A percentile compares a stretch with the other conserved stretches of the same genome.
These are phyloP conservation scores for Tetraselmis striata DNA, from an alignment of 139 green algal species.

Conservation along the genomic window DNA sequence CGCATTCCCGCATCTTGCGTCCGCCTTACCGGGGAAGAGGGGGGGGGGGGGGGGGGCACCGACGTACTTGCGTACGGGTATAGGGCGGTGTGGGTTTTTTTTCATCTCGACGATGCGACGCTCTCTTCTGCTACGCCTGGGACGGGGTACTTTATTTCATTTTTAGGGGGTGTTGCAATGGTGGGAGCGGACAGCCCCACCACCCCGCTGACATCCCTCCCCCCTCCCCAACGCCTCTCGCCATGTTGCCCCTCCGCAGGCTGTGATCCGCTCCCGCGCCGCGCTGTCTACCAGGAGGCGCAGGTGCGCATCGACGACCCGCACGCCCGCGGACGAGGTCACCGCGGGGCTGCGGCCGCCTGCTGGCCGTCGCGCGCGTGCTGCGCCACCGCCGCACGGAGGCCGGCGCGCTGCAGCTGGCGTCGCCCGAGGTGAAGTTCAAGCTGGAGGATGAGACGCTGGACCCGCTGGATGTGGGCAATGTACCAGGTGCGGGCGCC, in stretches of 20 bases:
- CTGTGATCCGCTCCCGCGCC: constrained; percentile 35
- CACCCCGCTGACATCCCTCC: too few relatives aligned
- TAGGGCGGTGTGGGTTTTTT: not conserved
- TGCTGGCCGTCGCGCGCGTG: constrained; percentile 35
- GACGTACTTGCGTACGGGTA: not conserved
- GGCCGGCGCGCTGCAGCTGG: constrained; percentile 80
- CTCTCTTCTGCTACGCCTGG: not conserved
- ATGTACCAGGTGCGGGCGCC: constrained; percentile 75
- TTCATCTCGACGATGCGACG: not conserved
- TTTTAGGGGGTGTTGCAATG: not conserved
- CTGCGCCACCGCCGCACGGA: constrained; percentile 56
- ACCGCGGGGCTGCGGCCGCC: constrained; percentile 25
- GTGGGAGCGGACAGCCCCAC: too few relatives aligned
- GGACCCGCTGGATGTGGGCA: constrained; percentile 85
- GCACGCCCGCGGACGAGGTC: constrained; percentile 58
- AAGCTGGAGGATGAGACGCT: constrained; percentile 84
- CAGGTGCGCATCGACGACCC: constrained; percentile 87
- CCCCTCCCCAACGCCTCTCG: too few relatives aligned
- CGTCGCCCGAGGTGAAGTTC: constrained; percentile 94
- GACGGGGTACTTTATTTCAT: not conserved
- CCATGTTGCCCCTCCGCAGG: not conserved
- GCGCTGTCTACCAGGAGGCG: constrained; percentile 90
- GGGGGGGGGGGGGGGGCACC: not conserved
- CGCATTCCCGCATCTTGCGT: not conserved
- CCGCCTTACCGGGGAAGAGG: constrained; percentile 11